phyloP scores from a whole-genome alignment of 2,329 filamentous ascomycete species.

The Penicillium sp. region DNA sequence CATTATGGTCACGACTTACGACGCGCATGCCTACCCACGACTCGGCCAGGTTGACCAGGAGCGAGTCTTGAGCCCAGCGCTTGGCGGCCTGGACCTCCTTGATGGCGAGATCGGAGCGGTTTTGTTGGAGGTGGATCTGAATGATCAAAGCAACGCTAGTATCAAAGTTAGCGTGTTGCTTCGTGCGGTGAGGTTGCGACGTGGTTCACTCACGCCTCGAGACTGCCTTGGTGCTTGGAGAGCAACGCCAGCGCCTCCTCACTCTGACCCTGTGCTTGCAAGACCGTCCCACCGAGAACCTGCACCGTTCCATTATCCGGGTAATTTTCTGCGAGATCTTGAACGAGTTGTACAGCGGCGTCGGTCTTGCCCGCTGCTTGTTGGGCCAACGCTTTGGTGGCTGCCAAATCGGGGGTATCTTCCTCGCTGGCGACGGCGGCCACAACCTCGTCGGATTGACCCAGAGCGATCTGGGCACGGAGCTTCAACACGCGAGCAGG shows the following conservation, averaged over 20 bases:
- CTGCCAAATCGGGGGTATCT: constrained; percentile 64
- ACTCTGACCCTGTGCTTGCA: constrained; percentile 72
- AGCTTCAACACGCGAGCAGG: constrained; percentile 72
- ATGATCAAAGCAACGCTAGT: constrained; percentile 72
- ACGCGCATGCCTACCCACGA: constrained; percentile 87
- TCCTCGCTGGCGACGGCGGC: constrained; percentile 60
- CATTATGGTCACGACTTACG: constrained; percentile 47
- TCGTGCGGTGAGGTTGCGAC: background rate
- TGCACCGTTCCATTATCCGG: constrained; percentile 75
- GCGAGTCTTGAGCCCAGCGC: constrained; percentile 89
- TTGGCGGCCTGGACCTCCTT: constrained; percentile 84
- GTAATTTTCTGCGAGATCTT: constrained; percentile 61
- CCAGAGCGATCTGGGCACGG: constrained; percentile 76
- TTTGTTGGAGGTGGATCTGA: constrained; percentile 88
- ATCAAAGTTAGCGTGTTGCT: constrained; percentile 9
- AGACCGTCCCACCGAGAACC: constrained; percentile 70
- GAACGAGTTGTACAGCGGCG: constrained; percentile 56
- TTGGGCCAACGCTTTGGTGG: constrained; percentile 70
- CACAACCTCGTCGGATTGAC: constrained; percentile 67
- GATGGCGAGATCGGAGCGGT: constrained; percentile 79
- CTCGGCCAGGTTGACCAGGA: constrained; percentile 90
- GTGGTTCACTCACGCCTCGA: constrained; percentile 59
- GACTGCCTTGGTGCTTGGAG: constrained; percentile 74
- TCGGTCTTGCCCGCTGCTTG: constrained; percentile 56
- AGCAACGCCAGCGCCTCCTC: constrained; percentile 79